Conservation (phyloP, 2,329 filamentous ascomycete genomes). For the Trichophyton simii region DNA sequence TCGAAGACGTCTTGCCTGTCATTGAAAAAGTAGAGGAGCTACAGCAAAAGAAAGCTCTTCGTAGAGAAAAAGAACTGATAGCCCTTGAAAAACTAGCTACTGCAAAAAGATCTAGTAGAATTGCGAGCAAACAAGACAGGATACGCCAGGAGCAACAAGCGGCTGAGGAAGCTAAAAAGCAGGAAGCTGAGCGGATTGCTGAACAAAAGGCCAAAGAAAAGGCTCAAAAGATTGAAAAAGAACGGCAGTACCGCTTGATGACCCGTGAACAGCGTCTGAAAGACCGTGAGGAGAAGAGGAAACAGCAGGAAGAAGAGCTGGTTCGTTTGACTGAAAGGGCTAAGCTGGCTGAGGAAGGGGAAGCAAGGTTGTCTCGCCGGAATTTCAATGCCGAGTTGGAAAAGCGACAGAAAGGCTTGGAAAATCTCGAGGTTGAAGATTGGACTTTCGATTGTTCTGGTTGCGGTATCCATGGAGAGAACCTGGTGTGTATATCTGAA, state of each 20-base stretch:
- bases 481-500: constrained; percentile 40
- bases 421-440: constrained; percentile 60
- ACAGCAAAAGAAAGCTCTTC: constrained; percentile 58
- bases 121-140: constrained; percentile 69
- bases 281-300: constrained; percentile 71
- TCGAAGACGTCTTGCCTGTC: constrained; percentile 69
- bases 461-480: constrained; percentile 79
- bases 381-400: constrained; percentile 73
- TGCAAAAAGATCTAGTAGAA: constrained; percentile 82
- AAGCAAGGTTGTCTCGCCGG: constrained; percentile 60
- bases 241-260: constrained; percentile 65
- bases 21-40: constrained; percentile 62
- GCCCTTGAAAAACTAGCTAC: constrained; percentile 79
- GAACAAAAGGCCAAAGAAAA: constrained; percentile 47
- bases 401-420: constrained; percentile 61
- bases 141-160: constrained; percentile 61
- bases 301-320: constrained; percentile 74
- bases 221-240: constrained; percentile 55
- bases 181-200: constrained; percentile 50
- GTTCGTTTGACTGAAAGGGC: constrained; percentile 65
- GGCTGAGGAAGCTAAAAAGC: constrained; percentile 57
- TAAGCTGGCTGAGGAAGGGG: constrained; percentile 44
- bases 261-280: constrained; percentile 75
- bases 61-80: constrained; percentile 66
- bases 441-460: constrained; percentile 90